Evolutionary conservation across 2,329 filamentous ascomycete genomes (phyloP).

Genomic region (Ophiocordyceps unilateralis): DNA sequence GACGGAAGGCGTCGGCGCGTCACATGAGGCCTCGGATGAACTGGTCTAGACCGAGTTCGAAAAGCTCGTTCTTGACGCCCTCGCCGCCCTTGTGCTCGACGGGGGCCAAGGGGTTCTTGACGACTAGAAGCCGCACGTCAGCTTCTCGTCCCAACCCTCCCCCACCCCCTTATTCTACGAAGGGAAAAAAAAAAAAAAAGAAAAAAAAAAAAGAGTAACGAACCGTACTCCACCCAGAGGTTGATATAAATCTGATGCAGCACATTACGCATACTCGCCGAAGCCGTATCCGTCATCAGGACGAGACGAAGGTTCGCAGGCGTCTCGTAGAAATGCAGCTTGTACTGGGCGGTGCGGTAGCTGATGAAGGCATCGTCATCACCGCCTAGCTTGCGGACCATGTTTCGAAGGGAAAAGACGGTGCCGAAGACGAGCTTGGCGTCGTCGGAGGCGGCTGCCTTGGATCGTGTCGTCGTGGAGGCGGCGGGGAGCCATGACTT

Average conservation of each 20-base stretch:
- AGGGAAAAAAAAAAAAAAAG: neutral
- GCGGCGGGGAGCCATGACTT: constrained; percentile 54
- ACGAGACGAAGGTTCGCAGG: constrained; percentile 91
- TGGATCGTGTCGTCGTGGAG: neutral
- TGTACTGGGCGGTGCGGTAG: constrained; percentile 88
- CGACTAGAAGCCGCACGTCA: constrained; percentile 26
- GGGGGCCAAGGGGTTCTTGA: constrained; percentile 53
- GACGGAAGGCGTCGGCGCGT: constrained; percentile 6
- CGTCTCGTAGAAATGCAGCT: constrained; percentile 98
- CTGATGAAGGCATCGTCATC: constrained; percentile 89
- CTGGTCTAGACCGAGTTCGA: constrained; percentile 56
- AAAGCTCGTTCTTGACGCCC: constrained; percentile 55
- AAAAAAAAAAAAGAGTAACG: constrained; percentile 9
- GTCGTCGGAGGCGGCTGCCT: constrained; percentile 46
- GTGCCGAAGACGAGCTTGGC: constrained; percentile 96
- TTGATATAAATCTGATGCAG: constrained; percentile 98
- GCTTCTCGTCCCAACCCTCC: neutral
- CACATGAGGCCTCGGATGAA: constrained; percentile 53
- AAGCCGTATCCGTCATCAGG: constrained; percentile 82
- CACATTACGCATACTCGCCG: constrained; percentile 81
- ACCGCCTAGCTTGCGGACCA: constrained; percentile 88
- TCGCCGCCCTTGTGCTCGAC: constrained; percentile 52
- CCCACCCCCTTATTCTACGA: too few relatives aligned
- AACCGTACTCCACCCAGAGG: constrained; percentile 89
- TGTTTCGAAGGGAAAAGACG: constrained; percentile 89